Evolutionary conservation across 225 moss, liverwort and hornwort genomes (phyloP).

Genomic region (Pseudoscleropodium purum): DNA sequence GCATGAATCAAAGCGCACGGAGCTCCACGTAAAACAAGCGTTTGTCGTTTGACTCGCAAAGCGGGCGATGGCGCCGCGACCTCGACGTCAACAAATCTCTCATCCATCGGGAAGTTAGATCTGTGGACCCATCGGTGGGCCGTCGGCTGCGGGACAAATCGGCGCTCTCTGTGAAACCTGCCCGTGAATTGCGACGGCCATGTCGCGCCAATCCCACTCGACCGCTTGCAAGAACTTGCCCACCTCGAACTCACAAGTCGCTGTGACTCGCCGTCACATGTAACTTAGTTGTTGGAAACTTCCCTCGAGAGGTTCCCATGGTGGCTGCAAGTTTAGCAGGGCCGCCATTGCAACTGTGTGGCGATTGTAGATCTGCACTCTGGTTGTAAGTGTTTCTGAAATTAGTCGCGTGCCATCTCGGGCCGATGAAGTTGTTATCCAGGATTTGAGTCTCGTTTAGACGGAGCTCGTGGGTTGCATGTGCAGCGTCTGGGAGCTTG

Average conservation of each 20-base stretch:
- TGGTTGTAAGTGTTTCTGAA: background rate
- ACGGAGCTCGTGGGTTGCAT: background rate
- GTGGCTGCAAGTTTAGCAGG: background rate
- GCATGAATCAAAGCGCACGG: background rate
- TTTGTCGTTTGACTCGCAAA: background rate
- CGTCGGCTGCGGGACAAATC: conserved; percentile 24
- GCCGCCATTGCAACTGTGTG: background rate
- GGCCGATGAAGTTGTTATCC: background rate
- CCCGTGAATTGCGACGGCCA: conserved; percentile 22
- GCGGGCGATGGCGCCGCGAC: background rate
- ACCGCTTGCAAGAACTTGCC: background rate
- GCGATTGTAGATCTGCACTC: background rate
- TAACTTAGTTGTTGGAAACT: background rate
- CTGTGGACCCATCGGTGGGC: conserved; percentile 3
- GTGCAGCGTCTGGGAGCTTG: background rate
- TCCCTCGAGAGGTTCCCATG: background rate
- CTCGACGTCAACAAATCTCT: background rate
- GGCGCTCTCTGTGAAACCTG: conserved; percentile 8
- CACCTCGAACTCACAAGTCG: background rate
- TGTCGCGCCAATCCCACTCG: conserved; percentile 13
- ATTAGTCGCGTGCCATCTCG: background rate
- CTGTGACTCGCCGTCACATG: background rate
- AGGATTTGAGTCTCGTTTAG: background rate
- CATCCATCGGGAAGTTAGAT: background rate
- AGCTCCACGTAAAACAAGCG: background rate